Percentiles rank a stretch among this genome's conserved stretches.
Conservation (phyloP, 2,329 filamentous ascomycete species). For the Trichocomaceae sp. region DNA sequence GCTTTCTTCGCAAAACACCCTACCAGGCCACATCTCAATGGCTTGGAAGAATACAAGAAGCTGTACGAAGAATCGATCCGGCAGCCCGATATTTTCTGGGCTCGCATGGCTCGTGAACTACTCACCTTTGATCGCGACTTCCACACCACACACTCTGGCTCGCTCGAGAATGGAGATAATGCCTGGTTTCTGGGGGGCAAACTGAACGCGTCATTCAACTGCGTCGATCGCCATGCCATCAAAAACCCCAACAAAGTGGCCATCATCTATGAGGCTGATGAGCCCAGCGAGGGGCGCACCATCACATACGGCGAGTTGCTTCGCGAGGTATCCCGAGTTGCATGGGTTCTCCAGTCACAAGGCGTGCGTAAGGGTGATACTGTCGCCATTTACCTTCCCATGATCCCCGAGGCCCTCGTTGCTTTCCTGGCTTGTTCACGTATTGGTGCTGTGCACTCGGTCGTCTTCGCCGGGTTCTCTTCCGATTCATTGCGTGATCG, state of each 20-base stretch:
- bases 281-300: constrained; percentile 75
- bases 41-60: constrained; percentile 56
- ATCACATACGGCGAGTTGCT: constrained; percentile 92
- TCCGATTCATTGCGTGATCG: constrained; percentile 93
- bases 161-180: constrained; percentile 70
- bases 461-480: constrained; percentile 96
- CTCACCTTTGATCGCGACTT: constrained; percentile 89
- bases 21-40: constrained; percentile 52
- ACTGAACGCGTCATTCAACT: constrained; percentile 95
- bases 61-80: constrained; percentile 79
- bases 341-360: constrained; percentile 87
- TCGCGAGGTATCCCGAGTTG: constrained; percentile 79
- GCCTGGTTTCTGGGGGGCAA: constrained; percentile 94
- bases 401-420: constrained; percentile 94
- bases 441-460: constrained; percentile 93
- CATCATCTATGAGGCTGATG: constrained; percentile 98
- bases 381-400: constrained; percentile 93
- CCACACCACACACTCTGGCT: constrained; percentile 75
- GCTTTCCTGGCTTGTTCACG: constrained; percentile 85
- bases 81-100: constrained; percentile 87
- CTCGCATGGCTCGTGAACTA: constrained; percentile 73
- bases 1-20: constrained; percentile 55
- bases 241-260: constrained; percentile 88
- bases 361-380: constrained; percentile 96
- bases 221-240: constrained; percentile 92